Evolutionary conservation across 306 rosid species (phyloP).

Genomic region (Vigna hirtella): DNA sequence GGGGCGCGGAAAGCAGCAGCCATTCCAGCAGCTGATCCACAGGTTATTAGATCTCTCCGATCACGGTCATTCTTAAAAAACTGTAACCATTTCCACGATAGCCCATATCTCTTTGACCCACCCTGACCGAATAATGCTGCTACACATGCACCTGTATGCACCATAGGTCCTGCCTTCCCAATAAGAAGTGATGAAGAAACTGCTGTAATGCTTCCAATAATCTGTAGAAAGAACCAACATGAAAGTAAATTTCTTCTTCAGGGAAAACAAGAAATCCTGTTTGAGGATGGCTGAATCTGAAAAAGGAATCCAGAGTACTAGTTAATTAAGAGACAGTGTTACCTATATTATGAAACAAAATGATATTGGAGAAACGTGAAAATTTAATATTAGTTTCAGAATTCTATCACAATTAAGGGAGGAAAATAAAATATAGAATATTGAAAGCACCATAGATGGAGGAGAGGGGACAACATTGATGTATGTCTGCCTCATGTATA

Average conservation of each 20-base stretch:
- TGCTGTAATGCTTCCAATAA: constrained; percentile 88
- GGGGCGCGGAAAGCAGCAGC: constrained; percentile 96
- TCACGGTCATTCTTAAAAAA: constrained; percentile 89
- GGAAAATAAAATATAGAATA: constrained; percentile 18
- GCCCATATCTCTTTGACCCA: constrained; percentile 72
- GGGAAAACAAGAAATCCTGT: constrained; percentile 25
- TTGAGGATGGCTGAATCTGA: constrained; percentile 2
- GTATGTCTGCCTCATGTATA: not conserved
- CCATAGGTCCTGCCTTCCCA: constrained; percentile 99
- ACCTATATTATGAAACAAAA: constrained; percentile 4
- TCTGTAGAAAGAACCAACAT: constrained; percentile 55
- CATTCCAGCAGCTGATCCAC: constrained; percentile 97
- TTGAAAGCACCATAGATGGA: not conserved
- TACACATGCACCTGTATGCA: constrained; percentile 94
- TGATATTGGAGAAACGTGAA: not conserved
- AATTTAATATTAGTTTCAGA: not conserved
- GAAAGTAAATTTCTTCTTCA: constrained; percentile 41
- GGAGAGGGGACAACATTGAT: not conserved
- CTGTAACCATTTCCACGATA: constrained; percentile 85
- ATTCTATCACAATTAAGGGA: constrained; percentile 22
- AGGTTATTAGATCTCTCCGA: constrained; percentile 80
- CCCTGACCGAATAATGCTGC: constrained; percentile 90
- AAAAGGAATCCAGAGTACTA: constrained; percentile 11
- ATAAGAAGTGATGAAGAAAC: constrained; percentile 84
- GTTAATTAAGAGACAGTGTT: constrained; percentile 4